Base-by-base conservation (phyloP, 805 yeast species). In the Yamadazyma philogaea region DNA sequence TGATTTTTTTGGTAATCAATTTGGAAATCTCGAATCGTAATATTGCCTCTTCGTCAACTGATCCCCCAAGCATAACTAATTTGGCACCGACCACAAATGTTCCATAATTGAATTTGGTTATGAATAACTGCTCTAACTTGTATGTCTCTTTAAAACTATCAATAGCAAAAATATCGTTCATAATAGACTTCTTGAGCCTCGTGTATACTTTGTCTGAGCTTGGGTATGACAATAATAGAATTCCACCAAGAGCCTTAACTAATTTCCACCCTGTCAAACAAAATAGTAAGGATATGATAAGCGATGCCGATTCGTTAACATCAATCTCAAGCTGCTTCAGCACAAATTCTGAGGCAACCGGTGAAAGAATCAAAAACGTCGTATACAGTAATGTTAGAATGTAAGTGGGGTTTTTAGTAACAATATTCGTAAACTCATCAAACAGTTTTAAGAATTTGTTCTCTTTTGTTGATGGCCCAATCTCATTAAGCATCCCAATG, bases 31-130 rank as follows among this genome's bases (percentile, higher is more conserved):
- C 80, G 45, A 70, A 72, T 33, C 84, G 58, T 26, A 85, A 54
- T 24, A 69, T 62, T 1, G 78, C 60, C 56, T 84, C 91, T 35
- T 84, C 89, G 42, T 83, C 87, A 47, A 78, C 78, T 3, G 84
- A 77, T 1, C 82, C 85, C n/a, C 90, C 90, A 36, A 65, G 60
- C 84, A 85, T 79, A 16, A 59, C 60, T 3, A 85, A 50, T 42
- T 67, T 72, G 14, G 82, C 47, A 3, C 87, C 73, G 2, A 82
- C 77, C 18, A 85, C 70, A 50, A 72, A 79, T 3, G 82, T 62
- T 45, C 73, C 74, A 55, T 79, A 78, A 55, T 81, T 84, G 30
- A 83, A 81, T 50, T 82, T 79, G 3, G 84, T 72, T 6, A 85
- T 63, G 39, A 77, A 65, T 7, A 84, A 66, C 52, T 57, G 68